Evolutionary conservation across 2,329 filamentous ascomycete species (phyloP), one percentile per base, ranked within the genome.

Genomic region (Aureobasidium sp.): DNA sequence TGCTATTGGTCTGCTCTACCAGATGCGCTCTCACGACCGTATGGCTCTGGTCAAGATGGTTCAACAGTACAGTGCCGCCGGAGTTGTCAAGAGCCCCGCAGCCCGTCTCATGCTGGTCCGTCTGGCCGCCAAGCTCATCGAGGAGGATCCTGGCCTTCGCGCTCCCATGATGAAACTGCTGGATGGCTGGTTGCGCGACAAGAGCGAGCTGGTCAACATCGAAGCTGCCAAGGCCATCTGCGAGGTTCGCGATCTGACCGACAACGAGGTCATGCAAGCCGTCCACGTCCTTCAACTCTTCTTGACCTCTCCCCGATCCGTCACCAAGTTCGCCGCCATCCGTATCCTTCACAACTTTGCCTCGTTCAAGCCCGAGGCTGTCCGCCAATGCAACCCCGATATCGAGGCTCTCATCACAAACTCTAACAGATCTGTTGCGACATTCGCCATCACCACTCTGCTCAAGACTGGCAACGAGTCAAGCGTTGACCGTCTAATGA

Each of bases 11-110:
- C 83, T 99, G 59, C 78, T 99, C 46, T 99, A 97, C 75, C 93
- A 97, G 77, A 97, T 97, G 90, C 88, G 94, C 70, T 88, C 88
- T 69, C 92, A 96, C 74, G 94, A 99, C 74, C 86, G 94, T 69
- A 99, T 99, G 94, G 92, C 94, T 23, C 78, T 99, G 68, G 93
- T 97, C 63, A 99, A 99, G 83, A 97, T 99, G 94, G 93, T 99
- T n/a, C 94, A 99, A 78, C 94, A 99, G 74, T 97, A 96, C 73
- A 91, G 91, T 57, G 87, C 87, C 57, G 84, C 91, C 17, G 94
- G 94, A 61, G 90, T 90, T 11, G 87, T 97, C 64, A 97, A 96
- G 84, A 96, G 89, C 75, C 91, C 94, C 21, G 90, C 93, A 62
- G 94, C 92, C 35, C 87, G 92, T 61, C 85, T 99, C 54, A 87